phyloP scores from a whole-genome alignment of 768 basidiomycete genomes.

The Auricularia sp. region DNA sequence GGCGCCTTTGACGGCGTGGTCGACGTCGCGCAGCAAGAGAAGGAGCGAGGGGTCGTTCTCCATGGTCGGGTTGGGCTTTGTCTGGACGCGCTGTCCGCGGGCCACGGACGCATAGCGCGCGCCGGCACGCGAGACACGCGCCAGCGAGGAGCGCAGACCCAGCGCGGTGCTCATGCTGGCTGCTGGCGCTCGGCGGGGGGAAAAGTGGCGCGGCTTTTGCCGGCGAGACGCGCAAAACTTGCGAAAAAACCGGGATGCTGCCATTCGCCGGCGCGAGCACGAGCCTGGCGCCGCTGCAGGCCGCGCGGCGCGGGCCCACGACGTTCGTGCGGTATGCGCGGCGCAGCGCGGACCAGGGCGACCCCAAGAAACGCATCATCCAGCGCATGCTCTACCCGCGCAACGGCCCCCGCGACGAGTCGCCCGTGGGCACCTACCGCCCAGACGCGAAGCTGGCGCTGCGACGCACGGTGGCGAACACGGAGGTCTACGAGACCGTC shows the following conservation, averaged over 20 bases:
- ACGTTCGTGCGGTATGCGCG: constrained; percentile 29
- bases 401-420: constrained; percentile 56
- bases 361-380: constrained; percentile 61
- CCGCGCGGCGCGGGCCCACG: constrained; percentile 9
- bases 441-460: constrained; percentile 68
- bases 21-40: background rate
- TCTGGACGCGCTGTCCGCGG: background rate
- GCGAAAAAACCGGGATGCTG: background rate
- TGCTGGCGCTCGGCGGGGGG: background rate
- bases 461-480: constrained; percentile 75
- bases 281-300: background rate
- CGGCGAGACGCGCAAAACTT: background rate
- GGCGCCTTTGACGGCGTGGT: background rate
- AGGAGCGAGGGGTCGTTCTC: background rate
- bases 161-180: background rate
- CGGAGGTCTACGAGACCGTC: constrained; percentile 85
- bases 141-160: background rate
- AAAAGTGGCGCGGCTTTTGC: background rate
- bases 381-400: constrained; percentile 73
- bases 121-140: background rate
- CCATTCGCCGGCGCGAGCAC: background rate
- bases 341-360: constrained; percentile 33
- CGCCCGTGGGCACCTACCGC: constrained; percentile 78
- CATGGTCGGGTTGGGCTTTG: background rate
- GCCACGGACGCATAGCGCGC: background rate